phyloP scores from a whole-genome alignment of 148 eudicot genomes.

The Vaccinium macrocarpon region DNA sequence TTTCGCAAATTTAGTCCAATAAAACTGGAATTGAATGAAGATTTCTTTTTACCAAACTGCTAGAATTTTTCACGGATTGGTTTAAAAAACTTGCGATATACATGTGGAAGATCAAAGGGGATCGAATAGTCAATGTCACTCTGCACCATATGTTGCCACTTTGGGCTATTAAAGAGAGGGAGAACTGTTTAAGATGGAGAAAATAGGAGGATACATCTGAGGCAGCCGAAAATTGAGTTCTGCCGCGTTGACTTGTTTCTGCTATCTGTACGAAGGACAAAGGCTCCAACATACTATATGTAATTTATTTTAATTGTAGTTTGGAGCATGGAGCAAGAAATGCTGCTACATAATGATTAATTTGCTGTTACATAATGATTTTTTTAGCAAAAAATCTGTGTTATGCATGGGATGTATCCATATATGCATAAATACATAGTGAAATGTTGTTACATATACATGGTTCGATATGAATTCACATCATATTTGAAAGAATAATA shows the following conservation, averaged over 20 bases:
- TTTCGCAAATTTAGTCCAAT: constrained; percentile 33
- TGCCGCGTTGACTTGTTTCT: background rate
- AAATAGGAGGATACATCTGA: background rate
- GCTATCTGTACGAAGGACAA: background rate
- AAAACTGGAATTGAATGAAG: background rate
- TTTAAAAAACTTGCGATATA: background rate
- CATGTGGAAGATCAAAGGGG: background rate
- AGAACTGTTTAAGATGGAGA: background rate
- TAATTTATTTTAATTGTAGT: too few relatives aligned
- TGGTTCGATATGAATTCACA: too few relatives aligned
- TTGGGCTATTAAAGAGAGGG: background rate
- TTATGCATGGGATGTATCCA: too few relatives aligned
- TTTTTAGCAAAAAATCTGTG: too few relatives aligned
- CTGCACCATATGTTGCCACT: background rate
- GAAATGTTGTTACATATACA: too few relatives aligned
- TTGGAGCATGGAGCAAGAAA: too few relatives aligned
- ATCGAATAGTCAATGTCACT: background rate
- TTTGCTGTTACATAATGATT: too few relatives aligned
- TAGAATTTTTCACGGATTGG: background rate
- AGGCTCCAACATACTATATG: too few relatives aligned
- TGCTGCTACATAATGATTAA: background rate
- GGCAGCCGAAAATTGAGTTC: background rate
- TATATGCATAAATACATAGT: too few relatives aligned
- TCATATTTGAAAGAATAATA: too few relatives aligned
- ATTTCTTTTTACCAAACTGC: background rate